Evolutionary conservation across 176 grass and related monocot species (phyloP), one percentile per base, ranked within the genome.

Genomic region (Bolboschoenus planiculmis): DNA sequence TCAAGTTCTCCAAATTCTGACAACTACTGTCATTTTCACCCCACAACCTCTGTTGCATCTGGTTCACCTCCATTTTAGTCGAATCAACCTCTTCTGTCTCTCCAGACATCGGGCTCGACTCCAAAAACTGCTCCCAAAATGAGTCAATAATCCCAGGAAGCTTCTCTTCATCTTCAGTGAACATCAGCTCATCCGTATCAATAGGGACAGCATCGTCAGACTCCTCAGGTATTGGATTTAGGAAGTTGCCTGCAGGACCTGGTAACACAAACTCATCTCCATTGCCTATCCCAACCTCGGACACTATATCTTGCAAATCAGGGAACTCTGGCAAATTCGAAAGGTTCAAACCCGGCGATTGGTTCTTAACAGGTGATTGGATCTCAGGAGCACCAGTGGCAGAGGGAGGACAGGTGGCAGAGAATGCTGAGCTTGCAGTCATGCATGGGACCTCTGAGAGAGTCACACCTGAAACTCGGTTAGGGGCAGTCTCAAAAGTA

Each of bases 121-220:
- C 85, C 56, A 99, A 75, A 82, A 99, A 95, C 74, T 99, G 92
- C 82, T 99, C 96, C 96, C 92, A 99, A 84, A 99, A 99, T 36
- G 87, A 68, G 83, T 99, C 92, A 5, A 91, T 90, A 36, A 99
- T 99, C 43, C 57, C 96, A 33, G 96, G 92, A 78, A 99, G 92
- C 81, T 89, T 89, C 81, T 85, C 59, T 10, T 85, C 87, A 44
- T 86, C 85, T 37, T 99, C 91, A 9, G 59, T 79, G 54, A 59
- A 89, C 39, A 90, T 59, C 42, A 88, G 83, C 40, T 91, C 87
- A 77, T 95, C 92, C 20, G 91, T 93, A 71, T 93, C 92, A 10
- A 99, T 87, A 21, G 86, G 92, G 10, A 91, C 56, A 78, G 84
- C 67, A 20, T 90, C 93, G 33, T 90, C 87, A 1, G 70, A 85